A percentile compares a stretch with the other conserved stretches of the same genome.
phyloP scores from a whole-genome alignment of 2,329 filamentous ascomycete genomes.

The Rhexocercosporidium sp. region DNA sequence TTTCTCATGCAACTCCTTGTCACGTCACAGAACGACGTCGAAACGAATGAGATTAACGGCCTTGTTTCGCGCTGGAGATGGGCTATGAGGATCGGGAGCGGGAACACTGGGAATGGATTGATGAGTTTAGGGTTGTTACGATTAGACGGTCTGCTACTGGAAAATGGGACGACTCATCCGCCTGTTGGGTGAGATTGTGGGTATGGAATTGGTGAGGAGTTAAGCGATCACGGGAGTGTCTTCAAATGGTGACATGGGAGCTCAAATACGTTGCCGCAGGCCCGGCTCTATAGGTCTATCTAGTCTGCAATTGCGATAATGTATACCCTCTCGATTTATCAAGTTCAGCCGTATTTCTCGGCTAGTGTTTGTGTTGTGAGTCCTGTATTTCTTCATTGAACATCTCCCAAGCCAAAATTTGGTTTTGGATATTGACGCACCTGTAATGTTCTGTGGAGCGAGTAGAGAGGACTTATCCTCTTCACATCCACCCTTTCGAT shows the following conservation, averaged over 20 bases:
- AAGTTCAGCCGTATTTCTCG: no score
- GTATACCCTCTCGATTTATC: neutral
- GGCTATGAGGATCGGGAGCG: slow-evolving; percentile 39
- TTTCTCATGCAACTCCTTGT: slow-evolving; percentile 43
- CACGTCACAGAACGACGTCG: slow-evolving; percentile 35
- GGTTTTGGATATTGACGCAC: no score
- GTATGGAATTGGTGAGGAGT: neutral
- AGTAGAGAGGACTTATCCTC: no score
- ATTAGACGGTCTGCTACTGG: slow-evolving; percentile 38
- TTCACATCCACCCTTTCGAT: neutral
- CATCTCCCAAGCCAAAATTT: no score
- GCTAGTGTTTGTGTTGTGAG: no score
- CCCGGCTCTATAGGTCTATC: neutral
- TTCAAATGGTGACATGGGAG: neutral
- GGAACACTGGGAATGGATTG: slow-evolving; percentile 36
- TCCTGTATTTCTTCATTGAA: no score
- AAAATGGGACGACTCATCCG: slow-evolving; percentile 29
- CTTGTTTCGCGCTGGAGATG: slow-evolving; percentile 40
- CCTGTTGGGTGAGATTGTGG: neutral
- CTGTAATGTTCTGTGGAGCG: no score
- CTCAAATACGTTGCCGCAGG: neutral
- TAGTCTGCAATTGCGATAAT: neutral
- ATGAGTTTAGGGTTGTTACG: slow-evolving; percentile 41
- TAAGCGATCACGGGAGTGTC: neutral
- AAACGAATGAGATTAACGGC: slow-evolving; percentile 38